phyloP scores from a whole-genome alignment of 169 alveolate genomes.

The Babesia sp. region DNA sequence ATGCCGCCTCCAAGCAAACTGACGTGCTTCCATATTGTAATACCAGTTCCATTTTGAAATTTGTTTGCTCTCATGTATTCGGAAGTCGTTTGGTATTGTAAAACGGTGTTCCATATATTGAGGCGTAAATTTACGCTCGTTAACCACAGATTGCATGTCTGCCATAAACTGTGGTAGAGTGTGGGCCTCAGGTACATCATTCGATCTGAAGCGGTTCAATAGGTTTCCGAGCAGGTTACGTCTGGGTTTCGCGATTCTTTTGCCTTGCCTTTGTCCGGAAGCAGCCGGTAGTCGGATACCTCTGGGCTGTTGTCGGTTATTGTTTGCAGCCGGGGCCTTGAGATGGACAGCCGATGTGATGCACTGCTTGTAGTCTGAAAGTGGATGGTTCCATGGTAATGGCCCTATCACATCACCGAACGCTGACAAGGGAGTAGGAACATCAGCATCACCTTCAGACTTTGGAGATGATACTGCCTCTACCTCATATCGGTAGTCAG shows the following conservation, averaged over 20 bases:
- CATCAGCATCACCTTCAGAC: not conserved
- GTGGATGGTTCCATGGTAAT: slow-evolving; percentile 1
- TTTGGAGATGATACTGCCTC: not conserved
- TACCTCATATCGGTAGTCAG: slow-evolving; percentile 1
- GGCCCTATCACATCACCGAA: not conserved
- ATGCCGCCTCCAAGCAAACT: slow-evolving; percentile 79
- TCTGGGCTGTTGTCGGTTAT: not conserved
- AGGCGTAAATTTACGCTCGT: slow-evolving; percentile 17
- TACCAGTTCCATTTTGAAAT: slow-evolving; percentile 84
- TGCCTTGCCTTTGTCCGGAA: not conserved
- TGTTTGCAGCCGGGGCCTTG: not conserved
- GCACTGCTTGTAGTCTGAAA: slow-evolving; percentile 23
- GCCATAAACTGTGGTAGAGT: slow-evolving; percentile 42
- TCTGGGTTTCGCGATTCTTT: not conserved
- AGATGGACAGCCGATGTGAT: slow-evolving; percentile 11
- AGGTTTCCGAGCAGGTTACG: not conserved
- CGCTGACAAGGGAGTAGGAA: not conserved
- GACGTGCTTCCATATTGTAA: slow-evolving; percentile 79
- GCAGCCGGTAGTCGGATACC: slow-evolving; percentile 29
- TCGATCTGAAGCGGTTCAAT: not conserved
- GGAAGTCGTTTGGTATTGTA: slow-evolving; percentile 72
- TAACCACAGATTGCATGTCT: slow-evolving; percentile 33
- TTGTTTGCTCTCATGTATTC: slow-evolving; percentile 70
- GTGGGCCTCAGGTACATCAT: slow-evolving; percentile 16
- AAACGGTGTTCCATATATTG: slow-evolving; percentile 43